A percentile compares a stretch with the other conserved stretches of the same genome.
Evolutionary conservation across 148 eudicot species (phyloP).

Genomic region (Tetragonia tetragonoides): DNA sequence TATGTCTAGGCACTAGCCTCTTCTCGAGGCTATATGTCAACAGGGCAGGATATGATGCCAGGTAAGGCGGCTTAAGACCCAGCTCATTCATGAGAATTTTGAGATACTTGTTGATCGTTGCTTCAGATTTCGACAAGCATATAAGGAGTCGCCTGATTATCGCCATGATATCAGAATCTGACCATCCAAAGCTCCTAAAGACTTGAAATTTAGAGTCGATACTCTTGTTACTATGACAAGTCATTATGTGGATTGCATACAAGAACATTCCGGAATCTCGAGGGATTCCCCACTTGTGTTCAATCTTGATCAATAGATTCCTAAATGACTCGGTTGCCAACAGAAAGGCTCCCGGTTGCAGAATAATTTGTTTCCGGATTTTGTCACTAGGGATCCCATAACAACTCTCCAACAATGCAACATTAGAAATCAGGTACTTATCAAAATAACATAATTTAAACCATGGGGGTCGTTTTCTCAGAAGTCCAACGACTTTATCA

Average conservation of each 20-base stretch:
- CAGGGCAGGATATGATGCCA: slow-evolving; percentile 11
- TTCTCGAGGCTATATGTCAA: slow-evolving; percentile 24
- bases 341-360: not conserved
- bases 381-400: slow-evolving; percentile 19
- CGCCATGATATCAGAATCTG: slow-evolving; percentile 18
- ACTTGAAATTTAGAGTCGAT: slow-evolving; percentile 20
- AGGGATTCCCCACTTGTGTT: slow-evolving; percentile 27
- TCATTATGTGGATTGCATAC: slow-evolving; percentile 16
- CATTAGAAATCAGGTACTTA: slow-evolving; percentile 17
- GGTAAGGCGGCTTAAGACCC: slow-evolving; percentile 17
- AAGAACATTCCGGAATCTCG: slow-evolving; percentile 23
- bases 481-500: slow-evolving; percentile 12
- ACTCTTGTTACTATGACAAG: not conserved
- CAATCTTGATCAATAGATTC: slow-evolving; percentile 18
- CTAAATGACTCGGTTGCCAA: slow-evolving; percentile 5
- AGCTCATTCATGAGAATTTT: slow-evolving; percentile 33
- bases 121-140: slow-evolving; percentile 19
- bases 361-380: not conserved
- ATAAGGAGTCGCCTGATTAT: slow-evolving; percentile 19
- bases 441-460: not conserved
- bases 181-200: slow-evolving; percentile 39
- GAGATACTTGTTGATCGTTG: slow-evolving; percentile 21
- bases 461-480: slow-evolving; percentile 3
- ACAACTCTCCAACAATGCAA: slow-evolving; percentile 13
- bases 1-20: slow-evolving; percentile 32